Evolutionary conservation across 768 basidiomycete genomes (phyloP), one percentile per base, ranked within the genome.

Genomic region (Mycena venus): DNA sequence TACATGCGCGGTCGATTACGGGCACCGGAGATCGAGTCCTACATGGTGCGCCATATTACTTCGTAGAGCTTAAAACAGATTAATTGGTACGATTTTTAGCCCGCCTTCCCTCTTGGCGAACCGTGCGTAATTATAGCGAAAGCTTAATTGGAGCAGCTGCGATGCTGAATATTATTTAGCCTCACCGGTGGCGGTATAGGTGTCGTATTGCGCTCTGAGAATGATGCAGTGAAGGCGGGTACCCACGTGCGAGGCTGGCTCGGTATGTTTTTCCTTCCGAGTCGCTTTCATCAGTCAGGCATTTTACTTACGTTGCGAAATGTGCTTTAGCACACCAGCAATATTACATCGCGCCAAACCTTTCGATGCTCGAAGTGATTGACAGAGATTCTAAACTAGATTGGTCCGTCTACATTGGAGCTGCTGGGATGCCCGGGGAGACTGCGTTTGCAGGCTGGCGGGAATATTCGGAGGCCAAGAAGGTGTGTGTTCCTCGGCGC

Each of bases 1-100:
- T 87, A 87, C 77, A 74, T 88, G 80, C 73, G 85, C 25, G 80
- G 80, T 63, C 77, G 79, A 38, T 88, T 91, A 89, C 78, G 84
- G 10, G 72, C 65, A 5, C 77, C 83, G 0, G 72, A 77, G 23
- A 66, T 51, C 1, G 76, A 83, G 36, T 82, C 82, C 0, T 85
- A 84, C 66, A 32, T 70, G 0, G 80, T 83, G 55, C 36, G 79
- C 17, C 10, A 1, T 1, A 4, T 17, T 21, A 15, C 1, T 23
- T 15, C 34, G 12, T 7, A 14, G 44, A 44, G 12, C 15, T 14
- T 12, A 38, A 0, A 38, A 11, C n/a, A 17, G 15, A 40, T 40
- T 10, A 36, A 17, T 23, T 59, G 1, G 23, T 2, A 3, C 11
- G 23, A 38, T 25, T 44, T 38, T 12, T 8, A 71, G 70, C 70